Conservation (phyloP, 768 basidiomycete genomes). For the Leccinum uliginosum region DNA sequence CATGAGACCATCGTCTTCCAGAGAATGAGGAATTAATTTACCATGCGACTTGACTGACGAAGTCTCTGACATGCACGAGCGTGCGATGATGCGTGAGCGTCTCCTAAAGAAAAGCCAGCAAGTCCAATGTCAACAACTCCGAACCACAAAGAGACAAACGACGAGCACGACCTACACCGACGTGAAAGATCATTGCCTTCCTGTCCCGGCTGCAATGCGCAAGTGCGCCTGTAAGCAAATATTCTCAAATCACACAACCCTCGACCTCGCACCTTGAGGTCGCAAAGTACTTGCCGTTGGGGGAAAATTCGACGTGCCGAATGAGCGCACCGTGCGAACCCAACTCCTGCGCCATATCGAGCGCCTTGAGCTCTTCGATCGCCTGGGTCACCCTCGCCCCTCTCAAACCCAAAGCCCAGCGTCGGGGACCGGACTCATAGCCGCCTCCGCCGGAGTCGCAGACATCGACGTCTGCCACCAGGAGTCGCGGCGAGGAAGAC, state of each 20-base stretch:
- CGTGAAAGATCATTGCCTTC: conserved; percentile 44
- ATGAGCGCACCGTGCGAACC: conserved; percentile 45
- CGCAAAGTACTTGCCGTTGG: conserved; percentile 49
- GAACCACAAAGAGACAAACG: not conserved
- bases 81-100: conserved; percentile 39
- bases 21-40: conserved; percentile 5
- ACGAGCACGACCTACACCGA: conserved; percentile 32
- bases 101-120: conserved; percentile 37
- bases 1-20: not conserved
- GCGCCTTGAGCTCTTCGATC: conserved; percentile 37
- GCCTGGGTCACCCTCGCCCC: conserved; percentile 36
- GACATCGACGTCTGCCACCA: conserved; percentile 23
- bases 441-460: not conserved
- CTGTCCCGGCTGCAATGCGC: conserved; percentile 41
- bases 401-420: conserved; percentile 24
- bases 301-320: conserved; percentile 51
- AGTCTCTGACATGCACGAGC: conserved; percentile 47
- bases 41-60: conserved; percentile 54
- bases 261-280: conserved; percentile 41
- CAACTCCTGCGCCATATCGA: conserved; percentile 37
- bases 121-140: conserved; percentile 1
- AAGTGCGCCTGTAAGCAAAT: too few species aligned
- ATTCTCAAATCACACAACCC: not conserved
- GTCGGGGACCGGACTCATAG: conserved; percentile 17
- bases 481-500: conserved; percentile 23